Conservation (phyloP, 352 stramenopile genomes). For the Globisporangium viniferum region DNA sequence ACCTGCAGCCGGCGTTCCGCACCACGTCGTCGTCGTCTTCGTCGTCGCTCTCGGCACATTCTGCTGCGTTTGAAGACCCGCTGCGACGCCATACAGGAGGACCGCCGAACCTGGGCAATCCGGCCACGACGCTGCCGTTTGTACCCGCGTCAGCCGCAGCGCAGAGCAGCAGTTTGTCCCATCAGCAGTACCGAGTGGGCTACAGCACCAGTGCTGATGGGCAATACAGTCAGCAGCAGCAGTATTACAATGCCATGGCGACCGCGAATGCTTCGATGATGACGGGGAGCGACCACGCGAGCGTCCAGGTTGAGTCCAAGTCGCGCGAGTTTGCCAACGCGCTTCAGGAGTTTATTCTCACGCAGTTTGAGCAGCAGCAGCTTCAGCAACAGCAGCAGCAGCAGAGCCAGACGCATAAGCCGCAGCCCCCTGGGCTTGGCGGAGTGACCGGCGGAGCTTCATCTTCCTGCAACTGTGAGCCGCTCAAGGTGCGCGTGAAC, state of each 20-base stretch:
- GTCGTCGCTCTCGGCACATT: not conserved
- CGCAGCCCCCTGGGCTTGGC: conserved; percentile 8
- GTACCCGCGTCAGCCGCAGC: conserved; percentile 6
- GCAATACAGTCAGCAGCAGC: conserved; percentile 9
- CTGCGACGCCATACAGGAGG: conserved; percentile 12
- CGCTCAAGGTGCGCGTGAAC: conserved; percentile 40
- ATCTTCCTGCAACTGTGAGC: conserved; percentile 34
- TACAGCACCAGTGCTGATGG: not conserved
- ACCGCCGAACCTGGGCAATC: conserved; percentile 11
- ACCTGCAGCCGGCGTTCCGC: conserved; percentile 51
- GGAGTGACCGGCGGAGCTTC: not conserved
- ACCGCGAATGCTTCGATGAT: conserved; percentile 5
- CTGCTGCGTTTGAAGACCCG: conserved; percentile 9
- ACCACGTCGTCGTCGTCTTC: conserved; percentile 13
- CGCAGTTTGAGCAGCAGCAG: conserved; percentile 32
- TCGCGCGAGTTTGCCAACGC: conserved; percentile 56
- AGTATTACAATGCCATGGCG: conserved; percentile 15
- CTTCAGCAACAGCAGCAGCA: conserved; percentile 9
- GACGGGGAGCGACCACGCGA: not conserved
- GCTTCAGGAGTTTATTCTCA: conserved; percentile 49
- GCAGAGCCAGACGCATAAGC: conserved; percentile 12
- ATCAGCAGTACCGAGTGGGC: not conserved
- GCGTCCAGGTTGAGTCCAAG: conserved; percentile 41
- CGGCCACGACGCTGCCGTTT: conserved; percentile 10
- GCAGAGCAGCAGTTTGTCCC: not conserved